Base-by-base conservation (phyloP, 2,329 filamentous ascomycete species). In the Monascus ruber region DNA sequence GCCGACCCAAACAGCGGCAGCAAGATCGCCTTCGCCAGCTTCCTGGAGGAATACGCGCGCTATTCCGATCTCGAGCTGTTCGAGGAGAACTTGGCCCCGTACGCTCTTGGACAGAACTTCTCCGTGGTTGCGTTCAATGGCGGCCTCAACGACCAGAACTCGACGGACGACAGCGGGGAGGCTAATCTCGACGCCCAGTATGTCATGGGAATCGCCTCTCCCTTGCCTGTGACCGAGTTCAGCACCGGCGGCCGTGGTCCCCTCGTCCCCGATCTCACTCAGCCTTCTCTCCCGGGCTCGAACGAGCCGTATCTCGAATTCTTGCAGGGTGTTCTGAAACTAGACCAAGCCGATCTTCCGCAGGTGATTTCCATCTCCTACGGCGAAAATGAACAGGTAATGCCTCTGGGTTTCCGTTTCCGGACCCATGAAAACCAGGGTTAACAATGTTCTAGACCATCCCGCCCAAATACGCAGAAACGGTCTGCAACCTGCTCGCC, bases 131-230 rank as follows among this genome's bases (percentile, higher is more conserved):
- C 59, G 25, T 64, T 66, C 34, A 63, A 70, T 35, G 66, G 66
- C 45, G 62, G 60, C 17, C 47, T 58, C 6, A 50, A 65, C 34
- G 47, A 60, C 33, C 58, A 63, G 42, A 54, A 59, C 37, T 55
- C 63, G 6, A 48, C 47, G 2, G 45, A 53, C 7, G 59, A 65
- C 46, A 66, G 64, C 44, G 60, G 63, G 10, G 70, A 73, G 47
- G 70, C 68, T 37, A 71, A 72, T 47, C 57, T 72, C 11, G 70
- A 73, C 42, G 59, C 69, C 31, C 67, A 72, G 47, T 71, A 71
- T 43, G 69, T 69, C 4, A 45, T 67, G 33, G 65, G 66, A 26
- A 45, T 72, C 9, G 62, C 64, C 40, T 48, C 62, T 7, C 66
- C 68, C 0, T 49, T 69, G 10, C 61, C 64, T 2, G 62, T 65